Base-by-base conservation (phyloP, 2,329 filamentous ascomycete genomes). In the Beauveria rudraprayagi region DNA sequence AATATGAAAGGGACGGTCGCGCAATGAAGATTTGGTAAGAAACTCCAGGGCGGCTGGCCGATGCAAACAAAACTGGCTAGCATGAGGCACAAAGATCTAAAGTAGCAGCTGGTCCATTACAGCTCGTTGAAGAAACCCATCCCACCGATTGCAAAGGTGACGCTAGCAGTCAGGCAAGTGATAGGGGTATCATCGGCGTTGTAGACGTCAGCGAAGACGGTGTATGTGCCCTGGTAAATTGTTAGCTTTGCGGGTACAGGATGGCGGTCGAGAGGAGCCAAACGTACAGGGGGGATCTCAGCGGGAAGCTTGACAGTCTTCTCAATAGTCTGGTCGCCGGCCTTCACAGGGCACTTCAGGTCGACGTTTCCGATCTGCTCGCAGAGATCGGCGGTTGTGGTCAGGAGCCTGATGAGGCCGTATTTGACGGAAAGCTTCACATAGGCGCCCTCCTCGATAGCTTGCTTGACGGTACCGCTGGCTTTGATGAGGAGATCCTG, bases 351-450 rank as follows among this genome's bases (percentile, higher is more conserved):
- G 76, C 94, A 99, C 68, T 90, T 78, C 61, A 97, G 79, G 68
- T 97, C 91, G 50, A 97, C 91, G 67, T 97, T 92, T 72, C 83
- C 80, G 66, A 96, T 84, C 73, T 96, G 88, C 63, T 97, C 90
- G 79, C 94, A 99, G 43, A 97, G 83, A 71, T 96, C 89, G 69
- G 88, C 86, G 66, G 82, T 83, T 66, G 89, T 89, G 74, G 84
- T 90, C 75, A 99, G 85, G 65, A 99, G 83, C 60, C 86, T 90
- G 74, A 99, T 97, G 66, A 96, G 81, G 63, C 93, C 93, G 75
- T 96, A 97, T 78, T 96, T 97, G 77, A 99, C 93, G 66, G 87
- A 83, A 46, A 99, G 74, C 53, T 88, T 80, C 64, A 97, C 88
- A 68, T 90, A 91, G 63, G 93, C 91, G 62, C 91, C 93, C 62